phyloP scores from a whole-genome alignment of 75 land plant species.

The Cupressus sempervirens region DNA sequence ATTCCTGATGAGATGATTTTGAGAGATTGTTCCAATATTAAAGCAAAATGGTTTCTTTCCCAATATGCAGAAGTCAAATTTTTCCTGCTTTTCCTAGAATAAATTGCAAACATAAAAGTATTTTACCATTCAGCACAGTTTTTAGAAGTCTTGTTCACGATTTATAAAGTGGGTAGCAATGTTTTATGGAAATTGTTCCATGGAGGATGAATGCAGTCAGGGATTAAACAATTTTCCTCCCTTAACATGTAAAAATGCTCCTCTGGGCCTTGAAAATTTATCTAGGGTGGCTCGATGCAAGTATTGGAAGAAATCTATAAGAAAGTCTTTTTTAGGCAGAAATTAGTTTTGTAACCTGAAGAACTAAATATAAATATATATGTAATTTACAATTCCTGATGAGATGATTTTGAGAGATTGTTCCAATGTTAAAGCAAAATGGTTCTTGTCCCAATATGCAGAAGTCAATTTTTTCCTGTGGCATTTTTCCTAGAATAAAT shows the following conservation, averaged over 20 bases:
- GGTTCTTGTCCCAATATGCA: not conserved
- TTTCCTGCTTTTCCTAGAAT: not conserved
- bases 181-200: not conserved
- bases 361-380: not conserved
- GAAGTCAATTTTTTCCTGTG: not conserved
- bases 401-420: not conserved
- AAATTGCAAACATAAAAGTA: too few relatives aligned
- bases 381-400: not conserved
- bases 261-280: not conserved
- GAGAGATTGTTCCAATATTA: not conserved
- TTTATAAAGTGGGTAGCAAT: not conserved
- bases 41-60: not conserved
- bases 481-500: not conserved
- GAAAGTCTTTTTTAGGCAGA: not conserved
- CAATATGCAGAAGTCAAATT: not conserved
- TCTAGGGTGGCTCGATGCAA: not conserved
- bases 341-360: not conserved
- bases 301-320: not conserved
- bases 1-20: not conserved
- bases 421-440: not conserved
- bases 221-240: too few relatives aligned
- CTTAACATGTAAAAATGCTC: not conserved
- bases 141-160: not conserved
- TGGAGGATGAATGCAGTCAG: not conserved
- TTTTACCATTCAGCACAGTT: not conserved